Percentiles rank a stretch among this genome's conserved stretches.
phyloP scores from a whole-genome alignment of 805 yeast species.

The Lipomyces starkeyi region DNA sequence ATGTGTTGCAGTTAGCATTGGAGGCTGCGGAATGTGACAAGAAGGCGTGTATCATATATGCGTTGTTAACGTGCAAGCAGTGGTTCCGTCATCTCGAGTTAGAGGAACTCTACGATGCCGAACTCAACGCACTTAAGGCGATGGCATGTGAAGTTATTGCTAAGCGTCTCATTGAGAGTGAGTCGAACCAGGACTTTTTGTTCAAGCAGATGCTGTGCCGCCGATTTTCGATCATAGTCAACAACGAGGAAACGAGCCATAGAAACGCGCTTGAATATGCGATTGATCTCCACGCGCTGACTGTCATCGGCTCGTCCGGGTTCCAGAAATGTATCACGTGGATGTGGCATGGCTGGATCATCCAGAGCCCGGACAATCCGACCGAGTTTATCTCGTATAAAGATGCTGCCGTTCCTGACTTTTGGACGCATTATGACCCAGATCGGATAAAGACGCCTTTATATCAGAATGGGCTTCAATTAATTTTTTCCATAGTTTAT shows the following conservation, averaged over 20 bases:
- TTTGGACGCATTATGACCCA: slow-evolving; percentile 74
- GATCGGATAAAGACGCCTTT: slow-evolving; percentile 80
- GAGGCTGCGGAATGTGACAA: slow-evolving; percentile 85
- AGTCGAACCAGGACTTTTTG: slow-evolving; percentile 51
- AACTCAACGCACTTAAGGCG: slow-evolving; percentile 64
- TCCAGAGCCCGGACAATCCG: slow-evolving; percentile 74
- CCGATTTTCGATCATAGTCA: slow-evolving; percentile 64
- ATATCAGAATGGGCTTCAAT: slow-evolving; percentile 78
- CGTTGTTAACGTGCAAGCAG: slow-evolving; percentile 71
- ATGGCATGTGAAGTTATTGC: slow-evolving; percentile 78
- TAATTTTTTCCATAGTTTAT: slow-evolving; percentile 67
- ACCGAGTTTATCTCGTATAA: slow-evolving; percentile 68
- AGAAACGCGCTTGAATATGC: slow-evolving; percentile 83
- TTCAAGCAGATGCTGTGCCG: slow-evolving; percentile 75
- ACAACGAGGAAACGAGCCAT: slow-evolving; percentile 62
- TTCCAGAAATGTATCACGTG: slow-evolving; percentile 86
- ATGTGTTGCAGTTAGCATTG: slow-evolving; percentile 64
- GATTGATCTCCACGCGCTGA: slow-evolving; percentile 80
- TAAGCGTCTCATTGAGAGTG: slow-evolving; percentile 67
- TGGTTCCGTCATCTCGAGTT: slow-evolving; percentile 74
- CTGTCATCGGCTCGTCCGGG: slow-evolving; percentile 78
- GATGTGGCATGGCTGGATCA: slow-evolving; percentile 94
- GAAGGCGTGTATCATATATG: slow-evolving; percentile 67
- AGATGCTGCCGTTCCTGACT: slow-evolving; percentile 60
- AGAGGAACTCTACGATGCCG: slow-evolving; percentile 69